These are phyloP conservation scores for Exophiala xenobiotica DNA, from an alignment of 2,329 filamentous ascomycete genomes.

Conservation along the genomic window DNA sequence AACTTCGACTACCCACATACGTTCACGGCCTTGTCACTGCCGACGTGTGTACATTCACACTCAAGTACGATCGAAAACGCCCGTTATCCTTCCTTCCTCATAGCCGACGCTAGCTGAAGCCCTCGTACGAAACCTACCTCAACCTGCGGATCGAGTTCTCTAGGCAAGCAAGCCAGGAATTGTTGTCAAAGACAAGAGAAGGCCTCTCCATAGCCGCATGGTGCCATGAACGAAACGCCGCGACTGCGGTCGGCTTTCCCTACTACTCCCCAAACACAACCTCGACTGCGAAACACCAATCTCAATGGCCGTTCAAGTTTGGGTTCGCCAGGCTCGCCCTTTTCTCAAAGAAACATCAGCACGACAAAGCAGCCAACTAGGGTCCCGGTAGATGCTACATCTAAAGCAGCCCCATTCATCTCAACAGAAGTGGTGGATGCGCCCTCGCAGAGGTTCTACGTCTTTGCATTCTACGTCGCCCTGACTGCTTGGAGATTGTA, in stretches of 20 bases:
- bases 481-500: slow-evolving; percentile 82
- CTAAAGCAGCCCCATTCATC: slow-evolving; percentile 63
- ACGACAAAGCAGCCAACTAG: slow-evolving; percentile 20
- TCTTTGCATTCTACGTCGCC: slow-evolving; percentile 72
- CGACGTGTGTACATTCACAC: too few relatives aligned
- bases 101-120: too few relatives aligned
- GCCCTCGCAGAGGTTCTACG: slow-evolving; percentile 86
- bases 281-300: slow-evolving; percentile 17
- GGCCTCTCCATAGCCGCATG: slow-evolving; percentile 33
- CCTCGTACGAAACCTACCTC: neutral
- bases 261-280: slow-evolving; percentile 60
- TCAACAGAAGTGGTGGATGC: slow-evolving; percentile 80
- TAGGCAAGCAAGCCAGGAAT: slow-evolving; percentile 4
- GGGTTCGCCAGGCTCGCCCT: slow-evolving; percentile 15
- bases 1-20: too few relatives aligned
- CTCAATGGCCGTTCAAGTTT: slow-evolving; percentile 14
- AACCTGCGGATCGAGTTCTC: neutral
- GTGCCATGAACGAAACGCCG: slow-evolving; percentile 82
- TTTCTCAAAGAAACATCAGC: slow-evolving; percentile 25
- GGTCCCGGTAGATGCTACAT: slow-evolving; percentile 20
- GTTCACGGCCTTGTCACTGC: too few relatives aligned
- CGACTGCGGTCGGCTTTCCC: slow-evolving; percentile 80
- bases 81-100: too few relatives aligned
- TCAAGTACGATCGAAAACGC: too few relatives aligned
- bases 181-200: slow-evolving; percentile 6